These are phyloP conservation scores for Naganishia vishniacii DNA, from an alignment of 768 basidiomycete genomes.

Conservation along the genomic window DNA sequence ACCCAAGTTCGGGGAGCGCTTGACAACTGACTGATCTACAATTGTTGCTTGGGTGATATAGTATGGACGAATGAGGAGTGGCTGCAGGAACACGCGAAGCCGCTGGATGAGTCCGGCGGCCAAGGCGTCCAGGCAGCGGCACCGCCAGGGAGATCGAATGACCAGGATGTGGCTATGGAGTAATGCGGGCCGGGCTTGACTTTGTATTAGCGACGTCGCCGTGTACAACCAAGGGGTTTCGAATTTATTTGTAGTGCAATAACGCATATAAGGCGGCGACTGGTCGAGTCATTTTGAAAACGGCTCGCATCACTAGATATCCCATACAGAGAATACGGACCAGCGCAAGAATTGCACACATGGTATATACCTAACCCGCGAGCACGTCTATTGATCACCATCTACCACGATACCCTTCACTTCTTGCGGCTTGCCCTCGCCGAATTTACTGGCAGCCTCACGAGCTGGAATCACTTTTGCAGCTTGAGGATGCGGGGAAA, in stretches of 20 bases:
- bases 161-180: constrained; percentile 8
- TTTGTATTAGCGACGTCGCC: no score
- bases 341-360: neutral
- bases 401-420: constrained; percentile 23
- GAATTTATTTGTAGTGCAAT: no score
- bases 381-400: constrained; percentile 6
- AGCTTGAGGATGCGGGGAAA: constrained; percentile 45
- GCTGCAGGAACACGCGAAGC: constrained; percentile 74
- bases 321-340: neutral
- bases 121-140: constrained; percentile 20
- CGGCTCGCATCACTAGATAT: no score
- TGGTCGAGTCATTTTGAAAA: no score
- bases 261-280: no score
- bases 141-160: constrained; percentile 11
- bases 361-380: neutral
- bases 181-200: neutral
- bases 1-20: neutral
- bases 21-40: constrained; percentile 35
- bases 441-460: constrained; percentile 40
- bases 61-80: constrained; percentile 98
- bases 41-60: constrained; percentile 44
- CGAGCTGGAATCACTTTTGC: constrained; percentile 42
- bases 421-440: constrained; percentile 38
- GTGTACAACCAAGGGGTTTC: no score
- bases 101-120: constrained; percentile 62